These are phyloP conservation scores for Beauveria medogensis DNA, from an alignment of 2,329 filamentous ascomycete genomes.

Conservation along the genomic window DNA sequence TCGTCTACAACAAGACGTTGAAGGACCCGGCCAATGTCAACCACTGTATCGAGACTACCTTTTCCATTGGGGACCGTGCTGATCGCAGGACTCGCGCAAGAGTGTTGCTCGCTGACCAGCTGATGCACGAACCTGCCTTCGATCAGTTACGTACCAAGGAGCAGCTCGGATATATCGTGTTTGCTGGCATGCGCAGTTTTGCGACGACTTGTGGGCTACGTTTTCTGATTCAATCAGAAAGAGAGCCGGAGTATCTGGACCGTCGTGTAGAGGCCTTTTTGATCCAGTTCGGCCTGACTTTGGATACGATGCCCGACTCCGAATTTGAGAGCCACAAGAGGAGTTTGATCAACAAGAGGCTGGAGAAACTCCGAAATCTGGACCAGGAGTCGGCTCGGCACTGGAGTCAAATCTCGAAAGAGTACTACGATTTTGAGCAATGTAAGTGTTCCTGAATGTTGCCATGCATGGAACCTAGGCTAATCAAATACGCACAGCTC, in stretches of 20 bases:
- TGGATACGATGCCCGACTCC: slow-evolving; percentile 68
- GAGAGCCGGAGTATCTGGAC: slow-evolving; percentile 75
- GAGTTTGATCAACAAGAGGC: slow-evolving; percentile 74
- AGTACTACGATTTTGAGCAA: slow-evolving; percentile 84
- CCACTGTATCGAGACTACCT: slow-evolving; percentile 72
- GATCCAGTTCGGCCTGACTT: slow-evolving; percentile 51
- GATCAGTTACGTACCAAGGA: slow-evolving; percentile 94
- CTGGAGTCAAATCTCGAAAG: slow-evolving; percentile 77
- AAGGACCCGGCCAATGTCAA: slow-evolving; percentile 86
- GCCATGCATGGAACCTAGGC: neutral
- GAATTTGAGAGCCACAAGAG: slow-evolving; percentile 90
- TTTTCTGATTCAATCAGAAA: slow-evolving; percentile 90
- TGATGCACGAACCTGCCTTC: slow-evolving; percentile 88
- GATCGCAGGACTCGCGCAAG: slow-evolving; percentile 67
- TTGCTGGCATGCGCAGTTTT: slow-evolving; percentile 65
- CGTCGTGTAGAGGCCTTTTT: slow-evolving; percentile 82
- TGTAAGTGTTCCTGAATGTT: slow-evolving; percentile 43
- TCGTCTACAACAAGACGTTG: slow-evolving; percentile 69
- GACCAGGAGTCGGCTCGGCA: slow-evolving; percentile 74
- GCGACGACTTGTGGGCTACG: slow-evolving; percentile 78
- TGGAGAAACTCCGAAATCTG: slow-evolving; percentile 91
- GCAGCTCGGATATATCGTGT: slow-evolving; percentile 94
- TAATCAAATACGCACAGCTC: slow-evolving; percentile 38
- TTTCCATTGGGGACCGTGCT: slow-evolving; percentile 60
- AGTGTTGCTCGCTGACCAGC: slow-evolving; percentile 74